These are phyloP conservation scores for Nowakowskiella sp. DNA, from an alignment of 192 early-diverging fungal species.

Conservation along the genomic window DNA sequence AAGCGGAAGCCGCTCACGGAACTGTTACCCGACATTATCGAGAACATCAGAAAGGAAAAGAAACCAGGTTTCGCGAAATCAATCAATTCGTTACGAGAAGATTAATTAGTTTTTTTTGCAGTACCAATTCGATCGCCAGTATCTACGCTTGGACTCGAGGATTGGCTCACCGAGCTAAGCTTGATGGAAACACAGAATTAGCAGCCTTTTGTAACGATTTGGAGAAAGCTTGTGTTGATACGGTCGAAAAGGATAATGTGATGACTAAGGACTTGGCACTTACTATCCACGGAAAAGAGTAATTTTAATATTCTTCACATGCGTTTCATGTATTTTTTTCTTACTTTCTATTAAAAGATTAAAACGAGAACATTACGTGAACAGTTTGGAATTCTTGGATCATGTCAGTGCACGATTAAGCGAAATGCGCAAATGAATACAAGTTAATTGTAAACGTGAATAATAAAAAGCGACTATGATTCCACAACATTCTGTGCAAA, in stretches of 20 bases:
- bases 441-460: too few relatives aligned
- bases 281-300: constrained; percentile 80
- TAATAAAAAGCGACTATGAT: too few relatives aligned
- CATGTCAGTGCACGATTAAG: too few relatives aligned
- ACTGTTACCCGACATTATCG: constrained; percentile 90
- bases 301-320: constrained; percentile 6
- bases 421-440: too few relatives aligned
- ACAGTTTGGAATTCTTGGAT: constrained; percentile 79
- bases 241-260: constrained; percentile 68
- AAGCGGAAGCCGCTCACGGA: constrained; percentile 96
- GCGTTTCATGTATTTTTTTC: neutral
- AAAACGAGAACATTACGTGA: constrained; percentile 78
- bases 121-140: constrained; percentile 94
- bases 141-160: constrained; percentile 92
- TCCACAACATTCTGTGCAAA: too few relatives aligned
- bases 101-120: constrained; percentile 10
- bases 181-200: constrained; percentile 75
- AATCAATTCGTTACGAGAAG: neutral
- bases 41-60: constrained; percentile 84
- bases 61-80: constrained; percentile 43
- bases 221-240: constrained; percentile 81
- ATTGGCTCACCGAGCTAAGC: constrained; percentile 86
- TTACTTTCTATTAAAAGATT: constrained; percentile 22
- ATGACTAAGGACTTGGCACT: constrained; percentile 99
- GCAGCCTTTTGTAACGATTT: constrained; percentile 66